phyloP scores from a whole-genome alignment of 2,329 filamentous ascomycete species.

The Penicillium freii region DNA sequence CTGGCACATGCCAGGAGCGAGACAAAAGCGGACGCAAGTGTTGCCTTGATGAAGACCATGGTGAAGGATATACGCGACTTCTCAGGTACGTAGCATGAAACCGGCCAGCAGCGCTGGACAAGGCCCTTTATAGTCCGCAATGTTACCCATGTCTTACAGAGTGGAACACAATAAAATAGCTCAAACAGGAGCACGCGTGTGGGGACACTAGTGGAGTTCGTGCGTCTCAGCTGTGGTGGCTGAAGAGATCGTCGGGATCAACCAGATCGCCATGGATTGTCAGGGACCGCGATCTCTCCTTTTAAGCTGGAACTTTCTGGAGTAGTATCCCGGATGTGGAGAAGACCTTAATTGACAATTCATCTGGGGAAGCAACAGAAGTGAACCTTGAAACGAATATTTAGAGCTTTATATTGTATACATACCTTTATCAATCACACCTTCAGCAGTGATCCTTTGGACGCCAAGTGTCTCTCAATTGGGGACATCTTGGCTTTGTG shows the following conservation, averaged over 20 bases:
- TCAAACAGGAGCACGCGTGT: not conserved
- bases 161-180: not conserved
- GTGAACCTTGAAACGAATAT: not conserved
- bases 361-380: not conserved
- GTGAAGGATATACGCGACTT: not conserved
- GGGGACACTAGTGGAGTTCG: conserved; percentile 1
- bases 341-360: not conserved
- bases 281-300: not conserved
- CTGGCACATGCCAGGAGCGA: conserved; percentile 21
- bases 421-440: not conserved
- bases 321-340: not conserved
- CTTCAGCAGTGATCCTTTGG: not conserved
- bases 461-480: not conserved
- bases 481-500: not conserved
- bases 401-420: no score
- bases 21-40: conserved; percentile 20
- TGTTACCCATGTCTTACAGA: not conserved
- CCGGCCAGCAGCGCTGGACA: no score
- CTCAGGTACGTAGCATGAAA: not conserved
- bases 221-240: not conserved
- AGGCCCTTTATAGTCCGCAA: conserved; percentile 3
- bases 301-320: not conserved
- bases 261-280: not conserved
- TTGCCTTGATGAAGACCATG: conserved; percentile 6
- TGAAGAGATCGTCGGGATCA: not conserved